phyloP scores from a whole-genome alignment of 2,329 filamentous ascomycete species.

The Claviceps sp. region DNA sequence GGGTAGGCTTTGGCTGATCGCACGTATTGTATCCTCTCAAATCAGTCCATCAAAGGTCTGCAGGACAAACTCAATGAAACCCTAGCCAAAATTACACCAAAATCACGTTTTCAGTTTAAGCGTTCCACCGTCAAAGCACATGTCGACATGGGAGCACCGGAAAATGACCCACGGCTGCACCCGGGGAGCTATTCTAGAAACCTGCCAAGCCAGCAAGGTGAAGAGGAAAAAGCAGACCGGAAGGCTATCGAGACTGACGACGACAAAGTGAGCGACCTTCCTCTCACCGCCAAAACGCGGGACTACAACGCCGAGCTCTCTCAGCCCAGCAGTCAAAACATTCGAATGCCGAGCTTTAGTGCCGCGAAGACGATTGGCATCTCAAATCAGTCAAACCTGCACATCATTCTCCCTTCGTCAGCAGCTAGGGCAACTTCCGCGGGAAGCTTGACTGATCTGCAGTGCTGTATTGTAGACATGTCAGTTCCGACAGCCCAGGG shows the following conservation, averaged over 20 bases:
- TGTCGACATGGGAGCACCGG: constrained; percentile 29
- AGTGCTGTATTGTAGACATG: constrained; percentile 67
- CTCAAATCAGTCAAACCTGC: constrained; percentile 50
- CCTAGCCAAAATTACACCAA: constrained; percentile 54
- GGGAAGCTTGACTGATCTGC: constrained; percentile 57
- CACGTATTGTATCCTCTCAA: not conserved
- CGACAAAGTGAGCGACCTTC: constrained; percentile 26
- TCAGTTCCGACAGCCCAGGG: constrained; percentile 45
- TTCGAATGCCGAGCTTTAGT: constrained; percentile 52
- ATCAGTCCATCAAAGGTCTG: constrained; percentile 63
- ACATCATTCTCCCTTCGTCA: constrained; percentile 64
- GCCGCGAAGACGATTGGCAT: constrained; percentile 49
- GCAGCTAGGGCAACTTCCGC: constrained; percentile 60
- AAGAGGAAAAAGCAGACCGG: constrained; percentile 6
- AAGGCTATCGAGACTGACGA: constrained; percentile 17
- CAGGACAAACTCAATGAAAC: constrained; percentile 65
- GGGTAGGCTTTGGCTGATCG: not conserved
- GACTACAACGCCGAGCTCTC: constrained; percentile 47
- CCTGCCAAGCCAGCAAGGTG: constrained; percentile 9
- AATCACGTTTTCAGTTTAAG: constrained; percentile 74
- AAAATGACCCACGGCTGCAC: constrained; percentile 30
- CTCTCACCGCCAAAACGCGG: constrained; percentile 21
- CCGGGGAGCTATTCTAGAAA: constrained; percentile 21
- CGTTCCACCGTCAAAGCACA: constrained; percentile 15
- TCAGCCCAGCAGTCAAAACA: constrained; percentile 20